Evolutionary conservation across 1,284 basidiomycete species (phyloP).

Genomic region (Jaminaea rosea): DNA sequence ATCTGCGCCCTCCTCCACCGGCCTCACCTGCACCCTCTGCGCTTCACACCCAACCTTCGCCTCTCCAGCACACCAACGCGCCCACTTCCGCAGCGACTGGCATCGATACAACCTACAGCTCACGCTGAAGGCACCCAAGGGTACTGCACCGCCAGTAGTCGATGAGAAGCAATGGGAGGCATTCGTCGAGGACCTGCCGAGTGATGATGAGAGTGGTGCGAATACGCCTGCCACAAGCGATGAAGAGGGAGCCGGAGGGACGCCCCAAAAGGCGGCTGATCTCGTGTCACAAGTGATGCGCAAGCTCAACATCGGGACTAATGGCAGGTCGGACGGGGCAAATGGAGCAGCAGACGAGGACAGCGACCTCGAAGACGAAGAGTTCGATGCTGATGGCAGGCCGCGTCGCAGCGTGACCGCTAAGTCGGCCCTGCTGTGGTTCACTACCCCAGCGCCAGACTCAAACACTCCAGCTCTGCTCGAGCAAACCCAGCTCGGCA

Average conservation of each 20-base stretch:
- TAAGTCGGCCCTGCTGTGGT: constrained; percentile 67
- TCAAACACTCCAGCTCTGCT: constrained; percentile 25
- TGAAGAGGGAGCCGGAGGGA: constrained; percentile 55
- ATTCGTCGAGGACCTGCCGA: neutral
- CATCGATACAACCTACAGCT: constrained; percentile 90
- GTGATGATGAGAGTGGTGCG: constrained; percentile 11
- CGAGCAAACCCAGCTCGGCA: constrained; percentile 71
- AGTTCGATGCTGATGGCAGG: constrained; percentile 45
- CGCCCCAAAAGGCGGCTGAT: constrained; percentile 49
- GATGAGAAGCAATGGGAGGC: neutral
- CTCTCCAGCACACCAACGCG: constrained; percentile 70
- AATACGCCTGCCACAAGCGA: constrained; percentile 44
- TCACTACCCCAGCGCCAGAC: constrained; percentile 56
- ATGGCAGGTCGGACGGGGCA: neutral
- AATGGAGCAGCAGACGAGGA: neutral
- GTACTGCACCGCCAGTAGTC: neutral
- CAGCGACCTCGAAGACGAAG: constrained; percentile 17
- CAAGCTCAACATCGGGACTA: constrained; percentile 13
- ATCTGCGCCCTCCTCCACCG: neutral
- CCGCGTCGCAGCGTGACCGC: constrained; percentile 51
- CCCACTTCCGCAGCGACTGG: constrained; percentile 91
- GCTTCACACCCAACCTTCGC: constrained; percentile 55
- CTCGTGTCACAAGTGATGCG: constrained; percentile 25
- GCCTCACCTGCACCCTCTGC: constrained; percentile 24
- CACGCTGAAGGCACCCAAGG: constrained; percentile 1